Evolutionary conservation across 441 rosid species (phyloP), one percentile per base, ranked within the genome.

Genomic region (Lepidium campestre): DNA sequence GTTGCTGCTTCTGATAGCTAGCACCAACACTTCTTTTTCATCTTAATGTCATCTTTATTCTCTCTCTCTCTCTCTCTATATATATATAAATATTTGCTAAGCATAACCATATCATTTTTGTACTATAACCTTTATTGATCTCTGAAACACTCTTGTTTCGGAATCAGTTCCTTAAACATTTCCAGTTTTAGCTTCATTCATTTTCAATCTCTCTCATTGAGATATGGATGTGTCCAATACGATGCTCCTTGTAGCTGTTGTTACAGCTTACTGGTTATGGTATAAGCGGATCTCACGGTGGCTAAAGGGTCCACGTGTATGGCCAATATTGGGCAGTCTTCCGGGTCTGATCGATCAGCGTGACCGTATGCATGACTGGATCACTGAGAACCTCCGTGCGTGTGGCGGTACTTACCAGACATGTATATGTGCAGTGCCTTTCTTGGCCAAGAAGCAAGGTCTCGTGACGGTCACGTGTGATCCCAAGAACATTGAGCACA

Each of bases 381-480:
- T 94, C 85, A 79, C 83, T 62, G 97, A 89, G 74, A 94, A 91
- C 79, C 97, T 91, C 45, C 93, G 88, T 15, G 96, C 90, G 5
- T 82, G 85, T 60, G 91, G 96, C 27, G 97, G 99, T 31, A 94
- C 99, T 19, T 94, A 94, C 83, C 97, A 94, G 86, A 94, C 97
- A 13, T 91, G 97, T 81, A 94, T 82, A 32, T 94, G 93, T 29
- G 92, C 99, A 4, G 64, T 94, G 5, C 99, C 99, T 5, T 86
- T 89, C 70, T 75, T 94, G 37, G 90, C 93, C 5, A 75, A 39
- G 75, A 87, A 84, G 80, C 97, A 94, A 71, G 99, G 99, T 14
- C 96, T 89, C 58, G 97, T 91, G 82, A 89, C 99, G 0, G 99
- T 94, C 83, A 94, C 99, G 62, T 91, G 92, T 68, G 97, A 94